Percentiles rank a stretch among this genome's conserved stretches.
Conservation (phyloP, 2,329 filamentous ascomycete species). For the Dactylellina cionopaga region DNA sequence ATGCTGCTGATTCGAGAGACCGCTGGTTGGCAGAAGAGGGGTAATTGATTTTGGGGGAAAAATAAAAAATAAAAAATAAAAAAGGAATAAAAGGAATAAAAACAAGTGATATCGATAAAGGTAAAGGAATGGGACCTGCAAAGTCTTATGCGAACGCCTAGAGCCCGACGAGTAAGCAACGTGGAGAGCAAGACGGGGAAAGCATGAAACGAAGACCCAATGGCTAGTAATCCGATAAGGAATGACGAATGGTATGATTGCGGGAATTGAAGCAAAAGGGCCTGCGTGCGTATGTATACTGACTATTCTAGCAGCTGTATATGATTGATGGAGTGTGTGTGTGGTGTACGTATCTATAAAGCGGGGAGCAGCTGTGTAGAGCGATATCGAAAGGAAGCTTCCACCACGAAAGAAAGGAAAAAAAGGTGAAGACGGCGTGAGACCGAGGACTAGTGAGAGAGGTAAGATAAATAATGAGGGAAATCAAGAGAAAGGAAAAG, state of each 20-base stretch:
- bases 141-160: too few species aligned
- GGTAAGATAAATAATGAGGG: neutral
- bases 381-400: conserved; percentile 52
- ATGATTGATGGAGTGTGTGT: neutral
- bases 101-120: neutral
- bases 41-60: conserved; percentile 1
- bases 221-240: conserved; percentile 21
- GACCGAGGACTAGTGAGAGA: conserved; percentile 26
- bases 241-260: neutral
- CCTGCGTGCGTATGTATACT: conserved; percentile 21
- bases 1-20: conserved; percentile 9
- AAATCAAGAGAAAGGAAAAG: neutral
- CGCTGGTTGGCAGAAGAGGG: conserved; percentile 26
- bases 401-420: conserved; percentile 43
- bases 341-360: conserved; percentile 20
- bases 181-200: conserved; percentile 4
- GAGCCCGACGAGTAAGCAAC: neutral
- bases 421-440: conserved; percentile 22
- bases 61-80: neutral
- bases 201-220: conserved; percentile 26
- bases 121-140: too few species aligned
- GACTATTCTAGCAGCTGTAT: conserved; percentile 12
- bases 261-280: neutral
- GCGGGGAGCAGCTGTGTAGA: conserved; percentile 31
- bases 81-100: neutral